Conservation (phyloP, 1,284 basidiomycete genomes). For the Melampsora larici-populina region DNA sequence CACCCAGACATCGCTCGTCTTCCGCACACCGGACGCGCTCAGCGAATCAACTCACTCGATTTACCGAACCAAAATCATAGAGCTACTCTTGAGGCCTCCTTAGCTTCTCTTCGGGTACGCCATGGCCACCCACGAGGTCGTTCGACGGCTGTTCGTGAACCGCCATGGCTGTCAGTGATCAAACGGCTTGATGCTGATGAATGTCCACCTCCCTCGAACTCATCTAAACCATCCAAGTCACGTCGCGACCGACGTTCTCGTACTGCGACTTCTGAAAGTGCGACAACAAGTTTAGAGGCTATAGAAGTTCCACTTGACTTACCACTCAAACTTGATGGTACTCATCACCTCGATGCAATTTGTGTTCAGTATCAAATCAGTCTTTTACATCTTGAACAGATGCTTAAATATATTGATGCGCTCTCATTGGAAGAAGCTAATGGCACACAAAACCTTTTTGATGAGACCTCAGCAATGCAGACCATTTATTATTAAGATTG, state of each 20-base stretch:
- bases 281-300: slow-evolving; percentile 33
- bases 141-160: slow-evolving; percentile 14
- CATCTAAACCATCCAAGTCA: neutral
- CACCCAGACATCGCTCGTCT: slow-evolving; percentile 33
- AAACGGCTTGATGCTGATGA: slow-evolving; percentile 19
- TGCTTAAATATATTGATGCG: slow-evolving; percentile 66
- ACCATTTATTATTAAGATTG: slow-evolving; percentile 33
- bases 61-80: neutral
- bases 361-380: slow-evolving; percentile 75
- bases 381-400: slow-evolving; percentile 75
- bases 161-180: slow-evolving; percentile 29
- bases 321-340: slow-evolving; percentile 69
- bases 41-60: neutral
- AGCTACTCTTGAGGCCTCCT: neutral
- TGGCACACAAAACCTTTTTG: neutral
- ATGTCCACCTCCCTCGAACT: slow-evolving; percentile 10
- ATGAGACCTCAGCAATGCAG: slow-evolving; percentile 28
- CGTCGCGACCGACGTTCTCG: neutral
- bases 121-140: neutral
- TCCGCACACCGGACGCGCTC: neutral
- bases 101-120: neutral
- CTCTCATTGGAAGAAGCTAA: slow-evolving; percentile 52
- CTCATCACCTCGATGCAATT: slow-evolving; percentile 86
- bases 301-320: slow-evolving; percentile 58
- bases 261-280: neutral